These are phyloP conservation scores for Podochytrium sp. DNA, from an alignment of 192 early-diverging fungal genomes.

Conservation along the genomic window DNA sequence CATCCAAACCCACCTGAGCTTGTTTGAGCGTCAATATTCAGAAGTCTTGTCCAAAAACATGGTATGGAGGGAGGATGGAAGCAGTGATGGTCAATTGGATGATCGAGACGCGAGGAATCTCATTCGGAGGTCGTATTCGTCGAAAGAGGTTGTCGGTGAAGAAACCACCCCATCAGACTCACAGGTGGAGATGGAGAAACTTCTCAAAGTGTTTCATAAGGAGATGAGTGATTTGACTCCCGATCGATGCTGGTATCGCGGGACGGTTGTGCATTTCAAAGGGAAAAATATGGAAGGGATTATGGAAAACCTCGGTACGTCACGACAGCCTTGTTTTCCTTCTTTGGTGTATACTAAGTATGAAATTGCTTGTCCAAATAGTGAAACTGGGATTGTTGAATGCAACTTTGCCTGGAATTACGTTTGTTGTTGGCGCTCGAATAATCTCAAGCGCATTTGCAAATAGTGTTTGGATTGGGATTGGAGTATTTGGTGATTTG, in stretches of 20 bases:
- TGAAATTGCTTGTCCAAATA: background rate
- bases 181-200: too few species aligned
- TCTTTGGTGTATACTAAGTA: background rate
- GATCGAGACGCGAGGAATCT: background rate
- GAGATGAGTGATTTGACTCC: background rate
- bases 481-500: constrained; percentile 18
- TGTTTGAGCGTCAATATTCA: background rate
- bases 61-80: background rate
- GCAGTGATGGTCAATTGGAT: background rate
- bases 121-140: too few species aligned
- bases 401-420: constrained; percentile 15
- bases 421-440: constrained; percentile 15
- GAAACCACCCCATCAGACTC: too few species aligned
- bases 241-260: constrained; percentile 14
- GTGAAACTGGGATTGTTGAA: constrained; percentile 11
- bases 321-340: too few species aligned
- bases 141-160: too few species aligned
- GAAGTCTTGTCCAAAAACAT: background rate
- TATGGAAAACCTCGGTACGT: constrained; percentile 27
- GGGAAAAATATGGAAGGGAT: constrained; percentile 21
- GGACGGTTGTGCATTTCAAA: constrained; percentile 21
- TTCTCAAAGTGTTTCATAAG: background rate
- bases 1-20: constrained; percentile 26
- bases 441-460: constrained; percentile 9
- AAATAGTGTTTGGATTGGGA: constrained; percentile 7